Evolutionary conservation across 768 basidiomycete genomes (phyloP), one percentile per base, ranked within the genome.

Genomic region (Russula emetica): DNA sequence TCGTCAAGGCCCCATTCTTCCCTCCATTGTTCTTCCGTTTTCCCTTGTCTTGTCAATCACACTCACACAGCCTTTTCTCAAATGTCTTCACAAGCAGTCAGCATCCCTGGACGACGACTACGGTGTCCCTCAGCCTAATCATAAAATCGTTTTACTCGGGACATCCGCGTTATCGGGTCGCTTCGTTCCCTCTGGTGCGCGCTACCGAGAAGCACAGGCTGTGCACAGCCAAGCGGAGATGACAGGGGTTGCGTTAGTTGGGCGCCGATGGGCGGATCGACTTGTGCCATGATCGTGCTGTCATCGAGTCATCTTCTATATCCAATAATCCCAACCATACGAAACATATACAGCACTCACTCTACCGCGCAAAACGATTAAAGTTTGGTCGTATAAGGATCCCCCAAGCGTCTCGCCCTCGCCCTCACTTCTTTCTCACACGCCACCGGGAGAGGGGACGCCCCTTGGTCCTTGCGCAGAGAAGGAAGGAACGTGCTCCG

Each of bases 261-360:
- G 59, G 64, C 64, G 64, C 50, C 64, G 64, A 65, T 65, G 63
- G 63, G 63, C 63, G 63, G 63, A 64, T 64, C 63, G 63, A 56
- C 63, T 30, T 30, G 53, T 57, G 55, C 60, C 59, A 60, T 65
- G 64, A 65, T 57, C 40, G 30, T 44, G 44, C 42, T 47, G 57
- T 63, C 51, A 62, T 45, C 44, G 10, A 44, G 34, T 51, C 50
- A 22, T 51, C 5, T 9, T 9, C 26, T 3, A 6, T 44, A 16
- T 34, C 30, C n/a, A n/a, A 7, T 4, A 8, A 8, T 30, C 30
- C 30, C 30, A n/a, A n/a, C n/a, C n/a, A n/a, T 30, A 42, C 40
- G 14, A 24, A 22, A 20, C 18, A 51, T 14, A 51, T 51, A 28
- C 1, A 28, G 6, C 14, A 30, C 42, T 20, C 38, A 40, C 13